Evolutionary conservation across 352 stramenopile genomes (phyloP).

Genomic region (Phytophthora tubulina): DNA sequence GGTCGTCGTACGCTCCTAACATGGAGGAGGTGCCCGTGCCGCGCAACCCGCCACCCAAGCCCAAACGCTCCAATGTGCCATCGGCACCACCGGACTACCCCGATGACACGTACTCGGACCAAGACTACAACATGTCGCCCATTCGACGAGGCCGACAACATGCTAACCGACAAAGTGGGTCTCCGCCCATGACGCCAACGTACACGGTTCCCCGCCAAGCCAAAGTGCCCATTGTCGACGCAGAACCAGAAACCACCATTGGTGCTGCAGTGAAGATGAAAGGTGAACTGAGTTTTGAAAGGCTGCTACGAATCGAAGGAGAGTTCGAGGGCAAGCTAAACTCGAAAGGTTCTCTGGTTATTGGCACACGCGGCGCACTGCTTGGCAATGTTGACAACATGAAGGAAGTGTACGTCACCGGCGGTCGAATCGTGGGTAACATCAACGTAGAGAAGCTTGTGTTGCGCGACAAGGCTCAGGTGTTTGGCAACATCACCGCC

Average conservation of each 20-base stretch:
- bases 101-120: slow-evolving; percentile 73
- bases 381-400: slow-evolving; percentile 88
- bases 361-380: slow-evolving; percentile 85
- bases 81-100: slow-evolving; percentile 43
- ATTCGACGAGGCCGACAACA: slow-evolving; percentile 73
- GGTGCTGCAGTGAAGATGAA: slow-evolving; percentile 89
- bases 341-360: slow-evolving; percentile 90
- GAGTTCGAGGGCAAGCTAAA: slow-evolving; percentile 91
- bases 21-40: slow-evolving; percentile 69
- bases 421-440: slow-evolving; percentile 89
- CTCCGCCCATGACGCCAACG: slow-evolving; percentile 69
- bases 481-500: slow-evolving; percentile 92
- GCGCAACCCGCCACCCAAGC: slow-evolving; percentile 75
- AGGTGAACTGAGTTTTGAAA: slow-evolving; percentile 91
- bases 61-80: slow-evolving; percentile 69
- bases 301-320: slow-evolving; percentile 89
- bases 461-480: slow-evolving; percentile 84
- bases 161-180: slow-evolving; percentile 60
- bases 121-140: slow-evolving; percentile 67
- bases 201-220: slow-evolving; percentile 54
- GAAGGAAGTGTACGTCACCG: slow-evolving; percentile 89
- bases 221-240: slow-evolving; percentile 80
- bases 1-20: slow-evolving; percentile 31
- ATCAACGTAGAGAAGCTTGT: slow-evolving; percentile 88
- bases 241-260: slow-evolving; percentile 85